Percentiles rank a stretch among this genome's conserved stretches.
These are phyloP conservation scores for Penicillium hesseltinei DNA, from an alignment of 2,329 filamentous ascomycete genomes.

Conservation along the genomic window DNA sequence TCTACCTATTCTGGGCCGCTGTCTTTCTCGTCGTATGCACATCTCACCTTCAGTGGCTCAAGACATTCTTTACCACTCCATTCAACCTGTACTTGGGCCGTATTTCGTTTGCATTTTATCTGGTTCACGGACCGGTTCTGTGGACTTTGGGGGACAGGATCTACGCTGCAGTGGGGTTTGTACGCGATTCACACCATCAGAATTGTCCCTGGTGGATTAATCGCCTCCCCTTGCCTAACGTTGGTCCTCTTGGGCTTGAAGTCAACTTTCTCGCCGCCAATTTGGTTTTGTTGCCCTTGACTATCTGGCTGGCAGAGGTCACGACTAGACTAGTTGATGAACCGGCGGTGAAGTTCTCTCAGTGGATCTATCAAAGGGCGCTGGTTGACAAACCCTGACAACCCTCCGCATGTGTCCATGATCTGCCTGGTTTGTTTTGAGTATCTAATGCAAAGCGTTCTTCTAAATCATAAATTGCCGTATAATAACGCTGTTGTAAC, in stretches of 20 bases:
- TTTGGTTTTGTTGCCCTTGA: slow-evolving; percentile 59
- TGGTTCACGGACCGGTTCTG: slow-evolving; percentile 63
- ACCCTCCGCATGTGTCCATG: background rate
- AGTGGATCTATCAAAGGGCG: slow-evolving; percentile 56
- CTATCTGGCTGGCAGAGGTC: slow-evolving; percentile 58
- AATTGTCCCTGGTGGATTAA: slow-evolving; percentile 58
- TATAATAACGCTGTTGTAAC: background rate
- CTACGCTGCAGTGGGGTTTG: slow-evolving; percentile 61
- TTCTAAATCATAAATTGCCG: background rate
- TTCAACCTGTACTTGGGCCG: slow-evolving; percentile 63
- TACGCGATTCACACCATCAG: slow-evolving; percentile 49
- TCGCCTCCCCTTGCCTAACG: slow-evolving; percentile 53
- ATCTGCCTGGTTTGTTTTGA: background rate
- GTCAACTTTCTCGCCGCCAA: slow-evolving; percentile 60
- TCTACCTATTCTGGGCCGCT: slow-evolving; percentile 63
- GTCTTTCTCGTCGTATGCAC: slow-evolving; percentile 56
- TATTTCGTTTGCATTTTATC: slow-evolving; percentile 62
- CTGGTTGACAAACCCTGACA: background rate
- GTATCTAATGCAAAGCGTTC: background rate
- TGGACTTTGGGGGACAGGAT: slow-evolving; percentile 61
- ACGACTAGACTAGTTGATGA: slow-evolving; percentile 58
- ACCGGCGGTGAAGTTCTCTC: slow-evolving; percentile 57
- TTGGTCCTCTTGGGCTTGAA: slow-evolving; percentile 61
- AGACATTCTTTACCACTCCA: slow-evolving; percentile 57
- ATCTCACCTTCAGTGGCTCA: slow-evolving; percentile 59